phyloP scores from a whole-genome alignment of 768 basidiomycete genomes.

The Fibroporia radiculosa region DNA sequence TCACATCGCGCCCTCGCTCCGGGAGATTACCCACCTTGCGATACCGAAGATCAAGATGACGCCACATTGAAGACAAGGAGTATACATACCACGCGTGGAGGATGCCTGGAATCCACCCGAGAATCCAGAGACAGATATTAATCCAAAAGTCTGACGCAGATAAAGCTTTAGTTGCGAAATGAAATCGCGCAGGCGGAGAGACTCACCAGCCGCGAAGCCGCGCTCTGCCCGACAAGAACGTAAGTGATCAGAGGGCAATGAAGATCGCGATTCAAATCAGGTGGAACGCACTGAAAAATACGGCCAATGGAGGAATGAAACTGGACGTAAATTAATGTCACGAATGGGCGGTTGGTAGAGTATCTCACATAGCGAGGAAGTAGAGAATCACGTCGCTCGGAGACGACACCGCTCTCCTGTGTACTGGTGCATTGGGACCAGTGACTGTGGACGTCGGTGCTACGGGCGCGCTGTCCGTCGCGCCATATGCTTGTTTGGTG shows the following conservation, averaged over 20 bases:
- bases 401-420: constrained; percentile 11
- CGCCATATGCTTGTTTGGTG: neutral
- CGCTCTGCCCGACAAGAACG: constrained; percentile 14
- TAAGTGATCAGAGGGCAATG: neutral
- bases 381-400: constrained; percentile 22
- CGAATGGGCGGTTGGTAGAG: neutral
- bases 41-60: too few species aligned
- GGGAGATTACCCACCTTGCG: constrained; percentile 27
- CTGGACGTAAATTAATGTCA: constrained; percentile 7
- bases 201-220: constrained; percentile 17
- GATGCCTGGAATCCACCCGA: constrained; percentile 39
- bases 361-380: constrained; percentile 25
- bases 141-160: constrained; percentile 26
- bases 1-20: constrained; percentile 24
- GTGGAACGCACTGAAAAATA: constrained; percentile 24
- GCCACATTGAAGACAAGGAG: neutral
- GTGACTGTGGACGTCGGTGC: neutral
- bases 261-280: neutral
- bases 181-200: neutral
- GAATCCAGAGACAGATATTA: constrained; percentile 33
- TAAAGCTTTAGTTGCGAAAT: neutral
- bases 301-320: constrained; percentile 25
- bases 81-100: constrained; percentile 32
- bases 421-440: neutral
- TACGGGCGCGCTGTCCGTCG: neutral